Conservation (phyloP, 805 yeast species). For the Hemisphaericaspora nanyangensis region DNA sequence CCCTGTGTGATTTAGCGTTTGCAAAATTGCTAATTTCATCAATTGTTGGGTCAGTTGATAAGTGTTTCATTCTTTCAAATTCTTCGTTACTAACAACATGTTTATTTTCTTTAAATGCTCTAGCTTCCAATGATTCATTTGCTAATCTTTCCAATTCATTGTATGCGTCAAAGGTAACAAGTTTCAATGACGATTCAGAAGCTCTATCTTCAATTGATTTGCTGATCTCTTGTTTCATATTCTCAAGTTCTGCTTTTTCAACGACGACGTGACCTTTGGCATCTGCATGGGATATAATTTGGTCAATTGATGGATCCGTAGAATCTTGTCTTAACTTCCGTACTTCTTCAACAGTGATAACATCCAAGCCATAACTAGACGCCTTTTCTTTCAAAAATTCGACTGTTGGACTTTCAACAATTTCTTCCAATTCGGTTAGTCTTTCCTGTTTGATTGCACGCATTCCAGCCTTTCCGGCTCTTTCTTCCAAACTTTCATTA, state of each 20-base stretch:
- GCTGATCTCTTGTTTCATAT: conserved; percentile 1
- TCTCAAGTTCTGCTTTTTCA: background rate
- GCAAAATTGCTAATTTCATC: conserved; percentile 9
- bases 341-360: conserved; percentile 7
- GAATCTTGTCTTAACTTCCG: conserved; percentile 6
- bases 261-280: conserved; percentile 1
- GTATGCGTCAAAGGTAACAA: conserved; percentile 9
- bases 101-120: conserved; percentile 1
- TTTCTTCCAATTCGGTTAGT: background rate
- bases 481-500: conserved; percentile 13
- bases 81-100: background rate
- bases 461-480: conserved; percentile 9
- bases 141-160: conserved; percentile 2
- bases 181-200: background rate
- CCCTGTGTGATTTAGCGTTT: conserved; percentile 7
- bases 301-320: conserved; percentile 2
- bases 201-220: conserved; percentile 8
- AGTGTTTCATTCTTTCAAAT: background rate
- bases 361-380: background rate
- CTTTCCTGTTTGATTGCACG: background rate
- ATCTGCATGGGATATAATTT: conserved; percentile 1
- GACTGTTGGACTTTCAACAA: conserved; percentile 3
- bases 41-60: conserved; percentile 7
- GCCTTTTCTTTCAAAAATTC: conserved; percentile 7
- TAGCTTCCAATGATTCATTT: background rate